Conservation (phyloP, 495 filamentous ascomycete genomes). For the Penicillium bialowiezense region DNA sequence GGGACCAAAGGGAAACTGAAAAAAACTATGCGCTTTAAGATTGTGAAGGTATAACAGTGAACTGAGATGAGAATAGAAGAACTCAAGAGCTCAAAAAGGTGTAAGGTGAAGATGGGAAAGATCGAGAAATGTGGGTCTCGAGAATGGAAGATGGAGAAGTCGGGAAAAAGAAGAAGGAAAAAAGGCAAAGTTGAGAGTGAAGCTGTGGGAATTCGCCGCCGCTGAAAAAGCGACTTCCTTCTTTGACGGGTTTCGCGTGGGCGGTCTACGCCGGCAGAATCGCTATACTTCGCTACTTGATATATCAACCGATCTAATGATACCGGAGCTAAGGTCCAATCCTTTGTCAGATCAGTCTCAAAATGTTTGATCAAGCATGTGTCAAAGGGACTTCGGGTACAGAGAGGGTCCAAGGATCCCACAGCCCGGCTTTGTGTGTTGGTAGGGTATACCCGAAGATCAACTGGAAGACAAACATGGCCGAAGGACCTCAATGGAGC, state of each 20-base stretch:
- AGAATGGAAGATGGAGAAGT: conserved; percentile 6
- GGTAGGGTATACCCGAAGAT: too few relatives aligned
- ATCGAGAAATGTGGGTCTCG: conserved; percentile 11
- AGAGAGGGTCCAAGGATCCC: too few relatives aligned
- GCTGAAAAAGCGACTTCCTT: conserved; percentile 32
- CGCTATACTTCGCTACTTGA: background rate
- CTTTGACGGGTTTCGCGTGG: conserved; percentile 29
- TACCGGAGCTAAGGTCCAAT: too few relatives aligned
- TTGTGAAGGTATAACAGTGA: conserved; percentile 23
- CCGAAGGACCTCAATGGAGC: too few relatives aligned
- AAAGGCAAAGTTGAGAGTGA: conserved; percentile 20
- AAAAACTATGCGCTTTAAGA: conserved; percentile 11
- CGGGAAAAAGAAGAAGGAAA: conserved; percentile 6
- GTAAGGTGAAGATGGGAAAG: conserved; percentile 7
- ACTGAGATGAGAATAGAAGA: conserved; percentile 17
- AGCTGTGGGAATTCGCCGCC: conserved; percentile 30
- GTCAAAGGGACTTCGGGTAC: too few relatives aligned
- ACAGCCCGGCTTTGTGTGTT: too few relatives aligned
- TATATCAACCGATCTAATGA: too few relatives aligned
- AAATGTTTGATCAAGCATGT: too few relatives aligned
- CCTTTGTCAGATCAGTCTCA: too few relatives aligned
- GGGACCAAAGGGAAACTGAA: background rate
- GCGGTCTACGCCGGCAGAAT: conserved; percentile 26
- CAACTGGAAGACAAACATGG: too few relatives aligned
- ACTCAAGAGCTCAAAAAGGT: conserved; percentile 17